A percentile compares a stretch with the other conserved stretches of the same genome.
Conservation (phyloP, 306 rosid species). For the Prunus kanzakura region DNA sequence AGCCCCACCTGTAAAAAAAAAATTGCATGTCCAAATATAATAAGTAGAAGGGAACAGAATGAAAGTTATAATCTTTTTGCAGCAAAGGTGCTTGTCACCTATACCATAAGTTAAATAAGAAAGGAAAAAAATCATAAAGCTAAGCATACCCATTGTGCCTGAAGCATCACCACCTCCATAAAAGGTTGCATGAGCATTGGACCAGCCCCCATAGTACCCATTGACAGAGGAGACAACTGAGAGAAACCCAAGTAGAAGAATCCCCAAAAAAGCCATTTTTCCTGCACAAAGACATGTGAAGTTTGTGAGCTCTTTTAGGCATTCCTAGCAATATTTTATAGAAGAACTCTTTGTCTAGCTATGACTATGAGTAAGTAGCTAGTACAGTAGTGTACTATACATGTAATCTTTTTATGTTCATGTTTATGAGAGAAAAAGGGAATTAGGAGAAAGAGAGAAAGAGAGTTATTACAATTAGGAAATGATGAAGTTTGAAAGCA, state of each 20-base stretch:
- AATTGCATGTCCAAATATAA: not conserved
- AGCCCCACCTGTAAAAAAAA: constrained; percentile 57
- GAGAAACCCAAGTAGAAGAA: constrained; percentile 41
- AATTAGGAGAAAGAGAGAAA: not conserved
- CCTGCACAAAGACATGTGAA: constrained; percentile 34
- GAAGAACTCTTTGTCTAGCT: not conserved
- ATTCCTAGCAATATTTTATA: not conserved
- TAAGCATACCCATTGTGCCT: constrained; percentile 72
- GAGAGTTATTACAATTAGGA: constrained; percentile 21
- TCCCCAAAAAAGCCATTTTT: constrained; percentile 41
- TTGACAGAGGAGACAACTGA: constrained; percentile 35
- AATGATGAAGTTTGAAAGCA: constrained; percentile 25
- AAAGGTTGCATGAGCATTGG: constrained; percentile 80
- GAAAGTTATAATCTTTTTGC: not conserved
- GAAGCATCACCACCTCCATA: constrained; percentile 88
- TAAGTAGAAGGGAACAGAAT: not conserved
- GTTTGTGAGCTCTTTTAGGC: not conserved
- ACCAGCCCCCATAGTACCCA: constrained; percentile 63
- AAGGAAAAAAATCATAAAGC: not conserved
- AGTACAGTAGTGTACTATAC: not conserved
- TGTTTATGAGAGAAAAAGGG: not conserved
- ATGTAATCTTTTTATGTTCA: too few relatives aligned
- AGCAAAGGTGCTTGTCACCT: not conserved
- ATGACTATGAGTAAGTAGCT: not conserved
- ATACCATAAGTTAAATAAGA: not conserved